Conservation (phyloP, 371 early-diverging fungal species). For the Nosema muscidifuracis region DNA sequence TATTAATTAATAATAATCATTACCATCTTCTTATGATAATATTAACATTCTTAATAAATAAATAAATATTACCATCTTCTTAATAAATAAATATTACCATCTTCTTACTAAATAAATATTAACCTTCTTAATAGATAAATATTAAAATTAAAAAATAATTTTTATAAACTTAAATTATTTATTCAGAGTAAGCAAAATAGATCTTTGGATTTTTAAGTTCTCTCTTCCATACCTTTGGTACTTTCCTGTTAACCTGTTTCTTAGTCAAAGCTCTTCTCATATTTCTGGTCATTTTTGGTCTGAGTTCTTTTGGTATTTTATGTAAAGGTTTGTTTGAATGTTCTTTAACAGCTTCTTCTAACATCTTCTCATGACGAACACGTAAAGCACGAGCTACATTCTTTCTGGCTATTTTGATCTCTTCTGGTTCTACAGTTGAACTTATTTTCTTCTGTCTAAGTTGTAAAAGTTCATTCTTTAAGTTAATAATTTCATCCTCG, state of each 20-base stretch:
- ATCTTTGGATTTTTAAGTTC: constrained; percentile 26
- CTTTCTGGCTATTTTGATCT: constrained; percentile 46
- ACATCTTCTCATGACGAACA: constrained; percentile 42
- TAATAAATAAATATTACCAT: too few relatives aligned
- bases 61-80: too few relatives aligned
- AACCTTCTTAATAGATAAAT: too few relatives aligned
- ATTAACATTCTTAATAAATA: too few relatives aligned
- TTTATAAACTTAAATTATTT: constrained; percentile 29
- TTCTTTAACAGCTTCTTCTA: constrained; percentile 37
- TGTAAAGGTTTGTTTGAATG: constrained; percentile 38
- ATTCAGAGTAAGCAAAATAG: constrained; percentile 44
- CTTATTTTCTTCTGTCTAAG: constrained; percentile 46
- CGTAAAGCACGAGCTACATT: constrained; percentile 44
- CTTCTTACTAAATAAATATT: too few relatives aligned
- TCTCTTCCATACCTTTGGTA: constrained; percentile 19
- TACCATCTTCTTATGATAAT: too few relatives aligned
- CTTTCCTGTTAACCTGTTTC: constrained; percentile 38
- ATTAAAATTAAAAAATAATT: too few relatives aligned
- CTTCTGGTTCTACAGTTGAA: constrained; percentile 42
- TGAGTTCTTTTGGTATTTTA: constrained; percentile 54
- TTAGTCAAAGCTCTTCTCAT: constrained; percentile 44
- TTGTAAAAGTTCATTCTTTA: constrained; percentile 30
- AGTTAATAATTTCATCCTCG: constrained; percentile 15
- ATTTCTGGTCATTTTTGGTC: constrained; percentile 41
- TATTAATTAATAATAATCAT: too few relatives aligned